A percentile compares a stretch with the other conserved stretches of the same genome.
Conservation (phyloP, 768 basidiomycete species). For the Phanerochaete sordida region DNA sequence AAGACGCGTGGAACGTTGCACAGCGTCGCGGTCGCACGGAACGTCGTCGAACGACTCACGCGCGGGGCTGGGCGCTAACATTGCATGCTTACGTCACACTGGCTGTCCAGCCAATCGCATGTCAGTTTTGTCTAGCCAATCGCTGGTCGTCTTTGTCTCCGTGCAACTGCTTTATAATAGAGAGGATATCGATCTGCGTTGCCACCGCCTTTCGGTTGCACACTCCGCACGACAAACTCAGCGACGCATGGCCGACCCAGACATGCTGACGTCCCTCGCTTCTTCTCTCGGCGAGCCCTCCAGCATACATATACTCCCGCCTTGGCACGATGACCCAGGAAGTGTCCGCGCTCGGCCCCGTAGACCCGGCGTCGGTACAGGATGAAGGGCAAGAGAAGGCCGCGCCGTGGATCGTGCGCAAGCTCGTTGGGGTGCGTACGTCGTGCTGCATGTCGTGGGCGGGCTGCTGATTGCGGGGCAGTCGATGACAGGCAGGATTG, state of each 20-base stretch:
- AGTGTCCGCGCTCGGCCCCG: conserved; percentile 42
- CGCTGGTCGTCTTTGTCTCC: too few relatives aligned
- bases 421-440: conserved; percentile 57
- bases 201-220: not conserved
- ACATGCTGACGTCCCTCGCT: not conserved
- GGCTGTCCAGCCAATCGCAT: too few relatives aligned
- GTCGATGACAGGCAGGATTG: conserved; percentile 62
- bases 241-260: not conserved
- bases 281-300: not conserved
- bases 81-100: too few relatives aligned
- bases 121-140: too few relatives aligned
- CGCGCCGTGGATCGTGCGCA: conserved; percentile 61
- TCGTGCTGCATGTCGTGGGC: not conserved
- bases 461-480: conserved; percentile 19
- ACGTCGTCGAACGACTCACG: too few relatives aligned
- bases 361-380: conserved; percentile 44
- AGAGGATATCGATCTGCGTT: conserved; percentile 1
- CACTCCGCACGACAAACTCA: not conserved
- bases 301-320: not conserved
- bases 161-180: too few relatives aligned
- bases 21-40: too few relatives aligned
- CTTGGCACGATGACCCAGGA: not conserved
- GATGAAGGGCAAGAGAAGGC: conserved; percentile 48
- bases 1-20: too few relatives aligned
- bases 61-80: too few relatives aligned